phyloP scores from a whole-genome alignment of 192 early-diverging fungal species.

The Coemansia guatemalensis region DNA sequence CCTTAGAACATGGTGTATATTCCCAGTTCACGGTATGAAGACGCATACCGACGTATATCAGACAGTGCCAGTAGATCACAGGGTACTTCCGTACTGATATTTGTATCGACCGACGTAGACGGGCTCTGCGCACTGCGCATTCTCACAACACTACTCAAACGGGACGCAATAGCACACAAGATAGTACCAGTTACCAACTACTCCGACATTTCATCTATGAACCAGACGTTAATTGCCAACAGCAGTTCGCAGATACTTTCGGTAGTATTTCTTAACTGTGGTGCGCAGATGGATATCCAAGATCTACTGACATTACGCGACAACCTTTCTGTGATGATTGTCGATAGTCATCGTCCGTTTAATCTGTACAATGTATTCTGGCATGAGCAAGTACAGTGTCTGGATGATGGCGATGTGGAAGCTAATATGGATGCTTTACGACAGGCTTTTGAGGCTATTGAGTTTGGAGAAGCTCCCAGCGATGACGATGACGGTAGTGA shows the following conservation, averaged over 20 bases:
- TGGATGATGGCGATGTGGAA: constrained; percentile 86
- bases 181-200: constrained; percentile 76
- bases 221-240: constrained; percentile 54
- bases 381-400: constrained; percentile 73
- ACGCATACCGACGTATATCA: constrained; percentile 57
- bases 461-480: constrained; percentile 29
- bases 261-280: constrained; percentile 85
- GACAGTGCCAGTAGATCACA: constrained; percentile 21
- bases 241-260: constrained; percentile 62
- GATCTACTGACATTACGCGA: constrained; percentile 60
- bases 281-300: constrained; percentile 71
- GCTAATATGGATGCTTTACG: constrained; percentile 62
- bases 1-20: constrained; percentile 58
- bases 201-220: constrained; percentile 58
- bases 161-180: constrained; percentile 79
- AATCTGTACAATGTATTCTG: constrained; percentile 81
- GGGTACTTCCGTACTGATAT: constrained; percentile 62
- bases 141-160: constrained; percentile 71
- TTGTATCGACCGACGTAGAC: constrained; percentile 79
- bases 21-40: constrained; percentile 48
- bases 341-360: constrained; percentile 88
- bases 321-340: constrained; percentile 69
- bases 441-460: constrained; percentile 62
- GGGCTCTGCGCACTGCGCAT: constrained; percentile 79
- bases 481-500: constrained; percentile 14